Evolutionary conservation across 1,284 basidiomycete species (phyloP), one percentile per base, ranked within the genome.

Genomic region (Boletus mariae): DNA sequence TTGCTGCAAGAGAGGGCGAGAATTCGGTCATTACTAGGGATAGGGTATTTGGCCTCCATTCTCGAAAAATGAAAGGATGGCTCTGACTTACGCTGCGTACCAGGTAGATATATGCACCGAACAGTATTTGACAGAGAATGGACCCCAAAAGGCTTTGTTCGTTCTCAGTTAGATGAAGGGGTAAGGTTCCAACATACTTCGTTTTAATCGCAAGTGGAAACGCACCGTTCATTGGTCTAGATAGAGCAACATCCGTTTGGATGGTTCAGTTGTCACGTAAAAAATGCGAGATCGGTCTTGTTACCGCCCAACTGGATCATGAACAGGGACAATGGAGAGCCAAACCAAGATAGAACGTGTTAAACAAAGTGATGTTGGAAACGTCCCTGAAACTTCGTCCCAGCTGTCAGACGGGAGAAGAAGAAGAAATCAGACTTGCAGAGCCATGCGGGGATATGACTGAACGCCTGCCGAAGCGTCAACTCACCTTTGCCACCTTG

Each of bases 1-100:
- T 80, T 81, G 42, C 75, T 74, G 63, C 81, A 84, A 17, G 82
- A 78, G 41, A 87, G 66, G 10, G 80, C 74, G 38, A 84, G 65
- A 57, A 80, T 74, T 51, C 75, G 74, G 20, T 83, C 80, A 26
- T 70, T 66, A 51, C 63, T 65, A 54, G 66, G 69, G 63, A 59
- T 46, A 47, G 65, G 66, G 41, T 69, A 66, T 55, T 67, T 71
- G 32, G 62, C 47, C 48, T 69, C 69, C 65, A 67, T 67, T 52
- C 26, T 60, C 47, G 54, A 55, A 61, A 59, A 57, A 57, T 46
- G 6, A 54, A 52, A 34, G 49, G 60, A 48, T 45, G 55, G 31
- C 32, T 45, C 11, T 25, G 41, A 61, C 66, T 57, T 55, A 59
- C 64, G 42, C 37, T 54, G 49, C 7, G 28, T 45, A 31, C 28